A percentile compares a stretch with the other conserved stretches of the same genome.
Evolutionary conservation across 1,139 yeast species (phyloP).

Genomic region (Candida sp.): DNA sequence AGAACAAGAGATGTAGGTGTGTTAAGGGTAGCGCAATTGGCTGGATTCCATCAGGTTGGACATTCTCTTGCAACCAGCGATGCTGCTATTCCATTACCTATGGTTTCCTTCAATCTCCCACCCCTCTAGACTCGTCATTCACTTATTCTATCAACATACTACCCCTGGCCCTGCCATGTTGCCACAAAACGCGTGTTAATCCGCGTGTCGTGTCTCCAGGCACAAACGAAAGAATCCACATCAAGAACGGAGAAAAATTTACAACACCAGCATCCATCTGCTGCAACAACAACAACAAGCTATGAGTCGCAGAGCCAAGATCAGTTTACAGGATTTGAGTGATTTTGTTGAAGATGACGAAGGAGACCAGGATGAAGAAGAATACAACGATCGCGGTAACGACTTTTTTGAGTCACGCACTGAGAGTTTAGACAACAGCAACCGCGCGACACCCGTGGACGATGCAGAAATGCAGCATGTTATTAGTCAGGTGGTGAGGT

Average conservation of each 20-base stretch:
- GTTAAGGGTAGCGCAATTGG: no score
- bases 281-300: not conserved
- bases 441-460: not conserved
- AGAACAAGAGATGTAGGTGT: no score
- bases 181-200: not conserved
- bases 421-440: not conserved
- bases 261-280: not conserved
- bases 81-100: no score
- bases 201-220: not conserved
- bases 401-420: not conserved
- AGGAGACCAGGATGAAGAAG: slow-evolving; percentile 10
- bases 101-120: no score
- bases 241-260: not conserved
- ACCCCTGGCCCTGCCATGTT: no score
- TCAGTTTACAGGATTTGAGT: not conserved
- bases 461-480: slow-evolving; percentile 13
- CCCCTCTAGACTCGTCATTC: no score
- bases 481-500: slow-evolving; percentile 25
- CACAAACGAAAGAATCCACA: not conserved
- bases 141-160: no score
- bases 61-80: no score
- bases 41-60: no score
- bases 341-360: slow-evolving; percentile 6
- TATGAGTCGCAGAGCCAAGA: slow-evolving; percentile 8
- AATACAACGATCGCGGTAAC: not conserved